Base-by-base conservation (phyloP, 805 yeast genomes). In the Zygosaccharomyces pseudorouxii region DNA sequence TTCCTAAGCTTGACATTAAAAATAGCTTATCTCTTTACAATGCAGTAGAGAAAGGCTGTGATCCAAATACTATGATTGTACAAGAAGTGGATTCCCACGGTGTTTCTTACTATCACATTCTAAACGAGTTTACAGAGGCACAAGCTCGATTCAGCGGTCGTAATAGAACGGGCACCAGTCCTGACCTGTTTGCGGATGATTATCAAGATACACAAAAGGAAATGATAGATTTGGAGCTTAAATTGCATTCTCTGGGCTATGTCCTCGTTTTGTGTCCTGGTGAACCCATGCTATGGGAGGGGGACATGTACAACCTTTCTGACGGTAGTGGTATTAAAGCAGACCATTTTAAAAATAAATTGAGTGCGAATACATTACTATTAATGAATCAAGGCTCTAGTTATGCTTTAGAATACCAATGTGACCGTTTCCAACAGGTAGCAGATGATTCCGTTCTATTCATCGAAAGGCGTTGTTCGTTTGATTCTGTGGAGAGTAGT, bases 221-320 rank as follows among this genome's bases (percentile, higher is more conserved):
- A 30, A 38, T 64, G 31, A 18, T 50, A 11, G 55, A 57, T 18
- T 48, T 65, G n/a, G 68, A 65, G 40, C 31, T 45, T 19, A 62
- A 58, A 47, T 45, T 65, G 30, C 63, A 62, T 38, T 56, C 63
- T 20, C 64, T 72, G 23, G 86, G 89, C 0, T 88, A 86, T 54
- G 76, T 88, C 11, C 58, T 89, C 23, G 84, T 88, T 0, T 67
- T 90, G 4, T 82, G 87, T 57, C 89, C 96, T 0, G 76, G 83
- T 2, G 87, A 87, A 58, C 95, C 97, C 0, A 77, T 90, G 67
- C 80, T 86, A 42, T 92, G 98, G 98, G 89, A 86, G 52, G 97
- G 97, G 4, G 75, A 79, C 14, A 81, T 85, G 53, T 75, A 82
- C 33, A 77, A 81, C 38, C 63, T 86, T 5, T 56, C 68, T 5